Evolutionary conservation across 306 rosid species (phyloP).

Genomic region (Dryas drummondii): DNA sequence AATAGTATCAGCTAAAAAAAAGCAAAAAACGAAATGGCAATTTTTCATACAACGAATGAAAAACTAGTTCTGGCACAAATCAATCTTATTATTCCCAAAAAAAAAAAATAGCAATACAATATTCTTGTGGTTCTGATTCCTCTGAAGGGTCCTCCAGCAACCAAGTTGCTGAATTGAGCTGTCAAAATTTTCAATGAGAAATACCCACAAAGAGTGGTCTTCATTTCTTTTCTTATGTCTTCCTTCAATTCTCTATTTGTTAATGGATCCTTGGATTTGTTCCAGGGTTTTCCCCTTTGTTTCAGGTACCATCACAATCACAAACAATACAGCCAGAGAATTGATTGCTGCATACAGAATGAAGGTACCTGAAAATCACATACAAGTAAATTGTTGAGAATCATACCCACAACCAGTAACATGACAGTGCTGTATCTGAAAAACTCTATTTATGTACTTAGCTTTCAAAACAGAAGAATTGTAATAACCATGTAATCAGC

Average conservation of each 20-base stretch:
- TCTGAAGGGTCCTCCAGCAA: not conserved
- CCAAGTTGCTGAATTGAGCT: not conserved
- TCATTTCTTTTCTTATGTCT: not conserved
- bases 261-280: slow-evolving; percentile 77
- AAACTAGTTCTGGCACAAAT: too few species aligned
- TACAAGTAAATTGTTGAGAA: not conserved
- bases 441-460: too few species aligned
- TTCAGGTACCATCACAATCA: slow-evolving; percentile 64
- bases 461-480: not conserved
- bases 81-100: not conserved
- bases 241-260: slow-evolving; percentile 32
- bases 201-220: not conserved
- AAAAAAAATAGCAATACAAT: not conserved
- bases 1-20: too few species aligned
- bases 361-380: slow-evolving; percentile 66
- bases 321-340: slow-evolving; percentile 60
- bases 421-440: too few species aligned
- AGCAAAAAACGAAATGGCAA: too few species aligned
- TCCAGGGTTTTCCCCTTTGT: slow-evolving; percentile 89
- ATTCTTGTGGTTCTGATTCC: not conserved
- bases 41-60: too few species aligned
- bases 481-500: not conserved
- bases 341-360: slow-evolving; percentile 73
- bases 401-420: too few species aligned
- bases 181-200: not conserved